A percentile compares a stretch with the other conserved stretches of the same genome.
phyloP scores from a whole-genome alignment of 208 protist genomes.

The Strigomonas oncopelti region DNA sequence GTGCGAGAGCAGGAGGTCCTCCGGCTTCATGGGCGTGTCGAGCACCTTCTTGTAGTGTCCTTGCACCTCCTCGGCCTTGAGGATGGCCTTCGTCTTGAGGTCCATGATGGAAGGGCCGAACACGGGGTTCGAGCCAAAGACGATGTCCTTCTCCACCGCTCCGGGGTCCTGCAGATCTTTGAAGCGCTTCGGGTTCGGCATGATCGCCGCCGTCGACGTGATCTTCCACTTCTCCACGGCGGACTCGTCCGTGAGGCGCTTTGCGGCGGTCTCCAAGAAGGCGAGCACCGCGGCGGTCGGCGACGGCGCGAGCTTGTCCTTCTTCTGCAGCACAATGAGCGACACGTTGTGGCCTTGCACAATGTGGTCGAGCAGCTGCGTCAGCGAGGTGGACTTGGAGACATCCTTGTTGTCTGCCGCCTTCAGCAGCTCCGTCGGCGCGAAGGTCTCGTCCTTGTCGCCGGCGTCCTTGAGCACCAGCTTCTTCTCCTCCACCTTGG shows the following conservation, averaged over 20 bases:
- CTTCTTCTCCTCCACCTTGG: constrained; percentile 23
- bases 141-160: constrained; percentile 21
- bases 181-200: constrained; percentile 26
- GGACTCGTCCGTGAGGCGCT: constrained; percentile 18
- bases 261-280: constrained; percentile 21
- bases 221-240: constrained; percentile 26
- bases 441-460: constrained; percentile 14
- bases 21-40: constrained; percentile 17
- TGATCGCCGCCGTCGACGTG: constrained; percentile 27
- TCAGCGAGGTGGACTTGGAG: constrained; percentile 18
- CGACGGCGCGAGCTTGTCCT: constrained; percentile 6
- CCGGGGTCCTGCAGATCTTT: constrained; percentile 36
- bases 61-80: constrained; percentile 22
- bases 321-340: constrained; percentile 19
- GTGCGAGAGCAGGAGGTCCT: constrained; percentile 44
- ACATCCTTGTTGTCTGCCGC: constrained; percentile 5
- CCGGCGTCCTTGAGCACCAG: constrained; percentile 20
- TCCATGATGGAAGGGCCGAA: constrained; percentile 53
- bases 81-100: constrained; percentile 23
- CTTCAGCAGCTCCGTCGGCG: neutral
- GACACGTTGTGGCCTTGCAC: constrained; percentile 29
- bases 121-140: constrained; percentile 57
- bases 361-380: constrained; percentile 20
- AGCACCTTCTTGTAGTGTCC: constrained; percentile 24
- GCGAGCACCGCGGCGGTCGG: constrained; percentile 19